Evolutionary conservation across 176 grass and related monocot genomes (phyloP).

Genomic region (Oryza officinalis): DNA sequence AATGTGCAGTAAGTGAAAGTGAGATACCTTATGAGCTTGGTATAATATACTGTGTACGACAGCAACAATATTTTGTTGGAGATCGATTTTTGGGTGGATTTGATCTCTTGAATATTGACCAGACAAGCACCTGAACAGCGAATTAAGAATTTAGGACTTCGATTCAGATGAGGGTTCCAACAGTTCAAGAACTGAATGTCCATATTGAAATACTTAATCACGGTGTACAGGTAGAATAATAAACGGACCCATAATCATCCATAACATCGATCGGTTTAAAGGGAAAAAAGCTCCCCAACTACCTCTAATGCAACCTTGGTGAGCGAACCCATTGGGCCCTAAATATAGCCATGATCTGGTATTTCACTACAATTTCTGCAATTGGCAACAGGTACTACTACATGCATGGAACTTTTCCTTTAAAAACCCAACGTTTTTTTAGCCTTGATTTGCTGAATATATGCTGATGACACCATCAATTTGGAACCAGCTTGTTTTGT

Average conservation of each 20-base stretch:
- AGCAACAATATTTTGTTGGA: neutral
- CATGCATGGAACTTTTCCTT: neutral
- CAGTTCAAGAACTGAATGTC: neutral
- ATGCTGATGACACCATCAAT: slow-evolving; percentile 33
- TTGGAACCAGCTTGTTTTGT: neutral
- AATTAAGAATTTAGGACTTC: slow-evolving; percentile 1
- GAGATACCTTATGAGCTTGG: neutral
- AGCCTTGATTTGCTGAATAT: slow-evolving; percentile 37
- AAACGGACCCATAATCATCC: slow-evolving; percentile 1
- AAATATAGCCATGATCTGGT: neutral
- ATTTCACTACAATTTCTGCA: slow-evolving; percentile 11
- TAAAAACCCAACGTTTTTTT: neutral
- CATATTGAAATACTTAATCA: neutral
- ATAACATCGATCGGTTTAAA: neutral
- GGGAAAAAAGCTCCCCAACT: neutral
- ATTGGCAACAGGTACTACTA: slow-evolving; percentile 4
- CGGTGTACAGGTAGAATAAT: neutral
- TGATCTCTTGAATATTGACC: slow-evolving; percentile 5
- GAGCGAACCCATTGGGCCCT: neutral
- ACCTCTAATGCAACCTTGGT: slow-evolving; percentile 20
- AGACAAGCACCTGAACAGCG: slow-evolving; percentile 17
- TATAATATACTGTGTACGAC: neutral
- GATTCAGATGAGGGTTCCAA: neutral
- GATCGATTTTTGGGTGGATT: neutral
- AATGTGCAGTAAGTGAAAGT: neutral